These are phyloP conservation scores for Cutaneotrichosporon mucoides DNA, from an alignment of 1,284 basidiomycete genomes.

Conservation along the genomic window DNA sequence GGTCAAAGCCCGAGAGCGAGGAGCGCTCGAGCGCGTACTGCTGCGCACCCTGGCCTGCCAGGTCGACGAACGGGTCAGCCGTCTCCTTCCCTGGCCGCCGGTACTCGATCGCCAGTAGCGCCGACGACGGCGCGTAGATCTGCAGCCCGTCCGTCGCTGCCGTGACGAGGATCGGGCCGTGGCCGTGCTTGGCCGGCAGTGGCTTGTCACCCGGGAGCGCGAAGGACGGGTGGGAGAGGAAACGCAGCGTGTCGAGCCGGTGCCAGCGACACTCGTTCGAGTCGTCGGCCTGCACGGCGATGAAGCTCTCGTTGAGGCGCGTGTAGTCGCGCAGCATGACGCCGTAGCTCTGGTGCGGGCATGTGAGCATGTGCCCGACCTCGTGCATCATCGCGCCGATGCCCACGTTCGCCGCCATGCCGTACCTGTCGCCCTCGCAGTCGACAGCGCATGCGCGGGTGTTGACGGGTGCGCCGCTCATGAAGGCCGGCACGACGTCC, in stretches of 20 bases:
- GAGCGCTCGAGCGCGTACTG: background rate
- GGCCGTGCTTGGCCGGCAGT: background rate
- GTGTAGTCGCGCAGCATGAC: slow-evolving; percentile 16
- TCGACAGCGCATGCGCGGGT: slow-evolving; percentile 6
- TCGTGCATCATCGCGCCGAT: slow-evolving; percentile 15
- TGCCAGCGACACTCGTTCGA: slow-evolving; percentile 10
- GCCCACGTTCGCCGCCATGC: slow-evolving; percentile 13
- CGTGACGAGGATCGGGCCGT: slow-evolving; percentile 6
- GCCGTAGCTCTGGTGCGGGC: slow-evolving; percentile 9
- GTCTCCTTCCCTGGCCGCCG: slow-evolving; percentile 13
- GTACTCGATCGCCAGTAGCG: slow-evolving; percentile 9
- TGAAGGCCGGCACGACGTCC: slow-evolving; percentile 3
- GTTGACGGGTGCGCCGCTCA: slow-evolving; percentile 1
- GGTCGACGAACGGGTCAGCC: slow-evolving; percentile 6
- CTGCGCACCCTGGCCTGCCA: background rate
- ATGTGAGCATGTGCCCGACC: slow-evolving; percentile 8
- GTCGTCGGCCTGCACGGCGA: slow-evolving; percentile 9
- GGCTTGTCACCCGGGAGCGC: slow-evolving; percentile 4
- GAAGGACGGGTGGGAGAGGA: slow-evolving; percentile 3
- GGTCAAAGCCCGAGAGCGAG: slow-evolving; percentile 66
- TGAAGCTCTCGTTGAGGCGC: slow-evolving; percentile 12
- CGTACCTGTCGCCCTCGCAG: slow-evolving; percentile 10
- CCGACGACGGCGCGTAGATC: slow-evolving; percentile 1
- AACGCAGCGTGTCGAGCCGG: slow-evolving; percentile 8
- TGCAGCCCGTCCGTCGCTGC: slow-evolving; percentile 1